Evolutionary conservation across 2,329 filamentous ascomycete genomes (phyloP), one percentile per base, ranked within the genome.

Genomic region (Nemania diffusa): DNA sequence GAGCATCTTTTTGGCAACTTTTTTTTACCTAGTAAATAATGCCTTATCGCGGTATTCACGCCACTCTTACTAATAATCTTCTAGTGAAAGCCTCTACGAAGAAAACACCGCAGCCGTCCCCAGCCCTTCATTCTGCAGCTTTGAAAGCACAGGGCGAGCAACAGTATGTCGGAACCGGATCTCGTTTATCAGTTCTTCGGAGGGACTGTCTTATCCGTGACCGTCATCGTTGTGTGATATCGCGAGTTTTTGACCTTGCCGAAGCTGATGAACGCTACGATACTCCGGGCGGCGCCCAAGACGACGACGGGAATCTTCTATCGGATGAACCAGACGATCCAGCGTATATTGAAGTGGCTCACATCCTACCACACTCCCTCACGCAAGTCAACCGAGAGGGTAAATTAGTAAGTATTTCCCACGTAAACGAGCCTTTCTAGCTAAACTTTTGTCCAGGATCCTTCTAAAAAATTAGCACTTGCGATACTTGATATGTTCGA

Each of bases 401-500:
- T 15, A 29, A 64, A 60, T 15, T 67, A 17, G 56, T 64, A 60
- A 4, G 24, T 44, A 57, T 51, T 64, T 57, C 22, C 32, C 20
- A 56, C n/a, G 40, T 70, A 48, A 70, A 3, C 13, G 32, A 34
- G 5, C 5, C 11, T 11, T 34, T 34, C 9, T 32, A 32, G 11
- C 34, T 40, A 40, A 40, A 40, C 0, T 65, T 51, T 5, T 32
- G 3, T 22, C n/a, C 17, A 66, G 60, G 62, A 69, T 53, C n/a
- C 37, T 72, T 74, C 74, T 17, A 78, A 78, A 68, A 57, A 77
- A 73, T 73, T 75, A 0, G 77, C 79, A 5, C 71, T 82, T 22
- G 70, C 74, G 24, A 78, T 83, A 52, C 76, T 82, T 1, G 79
- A 82, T 40, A 82, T 83, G 79, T 81, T 83, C 63, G 79, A 82